Percentiles rank a stretch among this genome's conserved stretches.
phyloP scores from a whole-genome alignment of 1,284 basidiomycete species.

The Cryptococcus jaspeensis region DNA sequence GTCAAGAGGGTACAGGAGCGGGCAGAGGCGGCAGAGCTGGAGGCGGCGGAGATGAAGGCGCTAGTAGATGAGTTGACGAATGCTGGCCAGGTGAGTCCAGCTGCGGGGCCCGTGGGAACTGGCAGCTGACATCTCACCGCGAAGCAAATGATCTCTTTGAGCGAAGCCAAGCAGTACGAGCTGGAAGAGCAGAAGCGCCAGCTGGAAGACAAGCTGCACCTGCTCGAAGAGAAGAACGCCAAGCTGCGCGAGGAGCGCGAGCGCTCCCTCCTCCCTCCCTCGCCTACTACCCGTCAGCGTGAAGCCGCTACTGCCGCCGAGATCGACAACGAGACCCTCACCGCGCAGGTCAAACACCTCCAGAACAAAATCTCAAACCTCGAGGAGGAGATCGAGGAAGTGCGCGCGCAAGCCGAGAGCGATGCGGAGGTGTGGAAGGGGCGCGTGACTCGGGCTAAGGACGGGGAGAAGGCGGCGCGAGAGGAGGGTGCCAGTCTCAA shows the following conservation, averaged over 20 bases:
- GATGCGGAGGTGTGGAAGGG: constrained; percentile 68
- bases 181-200: constrained; percentile 66
- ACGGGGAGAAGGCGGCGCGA: constrained; percentile 70
- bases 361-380: constrained; percentile 70
- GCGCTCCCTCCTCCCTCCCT: constrained; percentile 13
- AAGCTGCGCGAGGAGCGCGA: constrained; percentile 31
- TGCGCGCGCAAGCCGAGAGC: constrained; percentile 65
- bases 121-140: neutral
- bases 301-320: constrained; percentile 65
- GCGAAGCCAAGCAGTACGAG: constrained; percentile 78
- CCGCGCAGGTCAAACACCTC: constrained; percentile 81
- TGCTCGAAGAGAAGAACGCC: constrained; percentile 33
- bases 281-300: constrained; percentile 31
- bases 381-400: constrained; percentile 84
- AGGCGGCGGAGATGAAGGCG: constrained; percentile 37
- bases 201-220: constrained; percentile 57
- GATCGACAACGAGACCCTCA: constrained; percentile 90
- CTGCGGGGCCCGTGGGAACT: neutral
- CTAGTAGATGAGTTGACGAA: constrained; percentile 46
- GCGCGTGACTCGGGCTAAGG: constrained; percentile 68
- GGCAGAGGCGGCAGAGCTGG: constrained; percentile 39
- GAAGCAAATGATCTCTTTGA: constrained; percentile 86
- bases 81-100: constrained; percentile 43
- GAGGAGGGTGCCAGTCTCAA: constrained; percentile 65
- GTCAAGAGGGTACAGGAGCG: constrained; percentile 41